A percentile compares a stretch with the other conserved stretches of the same genome.
These are phyloP conservation scores for Sarocladiaceae sp. DNA, from an alignment of 2,329 filamentous ascomycete genomes.

Conservation along the genomic window DNA sequence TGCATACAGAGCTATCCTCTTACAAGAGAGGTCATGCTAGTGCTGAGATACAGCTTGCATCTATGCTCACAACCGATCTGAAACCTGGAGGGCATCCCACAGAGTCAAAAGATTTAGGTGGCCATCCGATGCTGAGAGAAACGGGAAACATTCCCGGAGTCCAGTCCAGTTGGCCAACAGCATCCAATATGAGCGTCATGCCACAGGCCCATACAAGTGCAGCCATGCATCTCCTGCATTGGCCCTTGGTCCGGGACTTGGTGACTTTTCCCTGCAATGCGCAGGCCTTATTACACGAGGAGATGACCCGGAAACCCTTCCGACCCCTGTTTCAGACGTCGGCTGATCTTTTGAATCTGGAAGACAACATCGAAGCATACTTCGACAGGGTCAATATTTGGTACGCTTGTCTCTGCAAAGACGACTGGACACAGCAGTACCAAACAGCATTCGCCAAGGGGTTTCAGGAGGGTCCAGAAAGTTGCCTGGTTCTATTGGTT, in stretches of 20 bases:
- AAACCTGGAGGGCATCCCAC: too few species aligned
- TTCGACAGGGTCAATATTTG: constrained; percentile 79
- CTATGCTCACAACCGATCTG: constrained; percentile 57
- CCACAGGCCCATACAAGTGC: constrained; percentile 81
- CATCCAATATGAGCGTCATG: constrained; percentile 75
- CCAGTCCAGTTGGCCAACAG: constrained; percentile 54
- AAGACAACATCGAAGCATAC: constrained; percentile 72
- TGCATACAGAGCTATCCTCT: constrained; percentile 64
- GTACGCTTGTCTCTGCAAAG: constrained; percentile 82
- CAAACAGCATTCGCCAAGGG: constrained; percentile 69
- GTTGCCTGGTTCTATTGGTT: constrained; percentile 76
- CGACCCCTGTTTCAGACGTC: constrained; percentile 60
- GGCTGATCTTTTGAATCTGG: constrained; percentile 70
- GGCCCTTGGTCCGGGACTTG: constrained; percentile 74
- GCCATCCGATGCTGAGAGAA: constrained; percentile 42
- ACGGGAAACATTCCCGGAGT: constrained; percentile 57
- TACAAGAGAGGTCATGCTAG: constrained; percentile 46
- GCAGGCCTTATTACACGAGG: constrained; percentile 75
- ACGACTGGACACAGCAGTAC: constrained; percentile 74
- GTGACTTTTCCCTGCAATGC: constrained; percentile 75
- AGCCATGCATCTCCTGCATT: constrained; percentile 72
- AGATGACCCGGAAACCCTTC: constrained; percentile 75
- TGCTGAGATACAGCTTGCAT: constrained; percentile 58
- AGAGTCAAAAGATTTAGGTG: too few species aligned
- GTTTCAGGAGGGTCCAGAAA: constrained; percentile 75